Evolutionary conservation across 179 eudicot species (phyloP).

Genomic region (Sideroxylon spinosum): DNA sequence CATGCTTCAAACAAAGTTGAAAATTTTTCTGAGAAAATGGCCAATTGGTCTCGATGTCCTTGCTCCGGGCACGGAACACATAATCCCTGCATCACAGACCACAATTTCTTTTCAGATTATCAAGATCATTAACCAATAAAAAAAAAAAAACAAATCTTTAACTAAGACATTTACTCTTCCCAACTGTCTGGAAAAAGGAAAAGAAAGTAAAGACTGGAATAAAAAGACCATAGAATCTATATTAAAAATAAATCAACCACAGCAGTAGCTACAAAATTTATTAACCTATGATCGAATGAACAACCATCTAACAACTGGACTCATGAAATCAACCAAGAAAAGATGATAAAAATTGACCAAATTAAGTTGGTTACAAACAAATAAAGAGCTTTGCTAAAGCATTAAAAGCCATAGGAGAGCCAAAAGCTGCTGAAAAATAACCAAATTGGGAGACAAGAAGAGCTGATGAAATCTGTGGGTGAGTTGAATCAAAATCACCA

Average conservation of each 20-base stretch:
- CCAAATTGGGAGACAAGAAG: background rate
- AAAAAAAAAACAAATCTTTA: background rate
- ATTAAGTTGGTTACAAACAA: background rate
- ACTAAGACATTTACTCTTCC: conserved; percentile 7
- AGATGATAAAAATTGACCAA: background rate
- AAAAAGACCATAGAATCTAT: background rate
- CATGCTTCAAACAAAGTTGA: conserved; percentile 68
- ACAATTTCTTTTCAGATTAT: conserved; percentile 12
- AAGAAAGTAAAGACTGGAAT: background rate
- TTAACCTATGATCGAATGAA: too few species aligned
- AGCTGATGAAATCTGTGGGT: conserved; percentile 24
- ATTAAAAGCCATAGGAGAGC: conserved; percentile 8
- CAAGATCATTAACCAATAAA: background rate
- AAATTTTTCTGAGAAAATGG: conserved; percentile 73
- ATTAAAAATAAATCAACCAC: background rate
- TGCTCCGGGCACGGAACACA: conserved; percentile 62
- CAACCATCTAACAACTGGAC: background rate
- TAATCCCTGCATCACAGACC: conserved; percentile 53
- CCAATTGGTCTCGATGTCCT: conserved; percentile 70
- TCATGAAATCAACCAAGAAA: conserved; percentile 18
- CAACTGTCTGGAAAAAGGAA: background rate
- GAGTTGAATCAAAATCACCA: background rate
- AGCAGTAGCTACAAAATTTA: background rate
- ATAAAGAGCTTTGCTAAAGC: conserved; percentile 10
- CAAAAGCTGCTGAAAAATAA: background rate